Percentiles rank a stretch among this genome's conserved stretches.
Conservation (phyloP, 331 rosid species). For the Telfairia occidentalis region DNA sequence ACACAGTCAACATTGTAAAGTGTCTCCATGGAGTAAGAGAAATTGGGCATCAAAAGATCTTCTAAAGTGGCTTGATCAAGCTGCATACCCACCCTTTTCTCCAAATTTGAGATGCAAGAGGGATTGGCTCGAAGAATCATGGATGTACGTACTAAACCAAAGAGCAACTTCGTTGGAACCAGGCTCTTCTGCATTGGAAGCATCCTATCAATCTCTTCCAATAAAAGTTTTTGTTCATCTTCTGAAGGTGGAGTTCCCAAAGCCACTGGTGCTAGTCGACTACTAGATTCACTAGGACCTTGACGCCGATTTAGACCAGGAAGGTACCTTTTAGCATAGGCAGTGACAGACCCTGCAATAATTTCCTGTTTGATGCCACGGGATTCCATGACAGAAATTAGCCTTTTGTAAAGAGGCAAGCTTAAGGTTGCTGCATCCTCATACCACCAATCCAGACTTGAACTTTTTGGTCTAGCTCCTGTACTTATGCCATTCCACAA, state of each 20-base stretch:
- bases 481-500: constrained; percentile 99
- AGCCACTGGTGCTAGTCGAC: constrained; percentile 36
- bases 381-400: constrained; percentile 75
- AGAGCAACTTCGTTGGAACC: constrained; percentile 60
- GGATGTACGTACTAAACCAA: constrained; percentile 82
- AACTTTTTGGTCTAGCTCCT: constrained; percentile 79
- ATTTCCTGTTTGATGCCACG: constrained; percentile 78
- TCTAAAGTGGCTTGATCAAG: constrained; percentile 90
- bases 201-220: constrained; percentile 63
- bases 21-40: constrained; percentile 90
- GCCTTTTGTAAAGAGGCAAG: constrained; percentile 67
- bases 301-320: constrained; percentile 82
- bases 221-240: constrained; percentile 65
- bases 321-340: constrained; percentile 65
- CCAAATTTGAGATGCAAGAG: constrained; percentile 63
- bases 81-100: constrained; percentile 84
- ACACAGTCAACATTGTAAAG: constrained; percentile 93
- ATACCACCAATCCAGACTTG: constrained; percentile 92
- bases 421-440: constrained; percentile 66
- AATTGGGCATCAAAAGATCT: constrained; percentile 93
- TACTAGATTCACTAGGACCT: constrained; percentile 48
- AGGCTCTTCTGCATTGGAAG: constrained; percentile 78
- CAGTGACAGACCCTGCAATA: constrained; percentile 75
- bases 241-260: constrained; percentile 65
- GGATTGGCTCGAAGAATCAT: constrained; percentile 69